Conservation (phyloP, 2,329 filamentous ascomycete species). For the Cladosporium sp. region DNA sequence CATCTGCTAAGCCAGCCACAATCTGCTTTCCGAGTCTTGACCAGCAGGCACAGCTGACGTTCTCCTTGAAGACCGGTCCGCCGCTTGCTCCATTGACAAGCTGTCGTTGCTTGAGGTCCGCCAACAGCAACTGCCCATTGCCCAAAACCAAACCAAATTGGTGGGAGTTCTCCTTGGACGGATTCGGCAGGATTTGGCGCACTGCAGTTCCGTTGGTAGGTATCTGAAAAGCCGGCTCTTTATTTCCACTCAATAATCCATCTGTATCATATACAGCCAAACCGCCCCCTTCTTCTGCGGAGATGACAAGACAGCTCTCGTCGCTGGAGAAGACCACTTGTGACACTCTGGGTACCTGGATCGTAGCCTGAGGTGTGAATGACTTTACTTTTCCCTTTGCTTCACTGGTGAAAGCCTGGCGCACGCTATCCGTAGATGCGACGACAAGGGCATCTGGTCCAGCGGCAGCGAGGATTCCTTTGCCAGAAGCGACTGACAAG, state of each 20-base stretch:
- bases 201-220: conserved; percentile 70
- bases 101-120: conserved; percentile 65
- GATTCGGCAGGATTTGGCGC: conserved; percentile 74
- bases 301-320: conserved; percentile 76
- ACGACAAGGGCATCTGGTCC: conserved; percentile 75
- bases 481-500: conserved; percentile 72
- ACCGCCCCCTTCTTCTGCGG: conserved; percentile 74
- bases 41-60: conserved; percentile 84
- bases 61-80: conserved; percentile 58
- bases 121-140: conserved; percentile 76
- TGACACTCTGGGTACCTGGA: conserved; percentile 72
- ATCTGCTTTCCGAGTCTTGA: conserved; percentile 91
- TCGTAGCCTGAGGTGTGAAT: conserved; percentile 68
- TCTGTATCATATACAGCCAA: conserved; percentile 78
- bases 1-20: conserved; percentile 77
- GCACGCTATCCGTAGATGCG: conserved; percentile 69
- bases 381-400: conserved; percentile 15
- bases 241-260: conserved; percentile 60
- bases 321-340: conserved; percentile 90
- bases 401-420: conserved; percentile 62
- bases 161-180: conserved; percentile 54
- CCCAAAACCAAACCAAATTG: conserved; percentile 75
- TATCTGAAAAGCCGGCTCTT: conserved; percentile 68
- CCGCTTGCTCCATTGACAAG: conserved; percentile 58
- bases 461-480: conserved; percentile 80